These are phyloP conservation scores for Stachybotrys chartarum DNA, from an alignment of 2,329 filamentous ascomycete species.

Conservation along the genomic window DNA sequence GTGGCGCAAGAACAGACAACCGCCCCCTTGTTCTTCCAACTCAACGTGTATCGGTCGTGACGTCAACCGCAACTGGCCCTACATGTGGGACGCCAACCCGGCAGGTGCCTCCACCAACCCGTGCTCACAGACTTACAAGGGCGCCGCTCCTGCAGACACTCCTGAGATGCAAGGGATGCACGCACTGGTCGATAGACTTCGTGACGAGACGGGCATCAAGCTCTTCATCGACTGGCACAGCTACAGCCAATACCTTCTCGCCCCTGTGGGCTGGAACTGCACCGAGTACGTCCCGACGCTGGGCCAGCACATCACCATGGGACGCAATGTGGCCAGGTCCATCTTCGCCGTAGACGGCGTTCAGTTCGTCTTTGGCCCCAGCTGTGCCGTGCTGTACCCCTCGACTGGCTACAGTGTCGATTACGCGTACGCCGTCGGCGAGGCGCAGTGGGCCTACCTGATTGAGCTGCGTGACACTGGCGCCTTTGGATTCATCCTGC, in stretches of 20 bases:
- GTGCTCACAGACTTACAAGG: constrained; percentile 36
- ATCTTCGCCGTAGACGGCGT: constrained; percentile 10
- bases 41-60: constrained; percentile 35
- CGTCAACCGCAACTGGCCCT: constrained; percentile 45
- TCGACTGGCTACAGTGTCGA: constrained; percentile 13
- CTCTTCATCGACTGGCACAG: constrained; percentile 54
- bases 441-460: constrained; percentile 23
- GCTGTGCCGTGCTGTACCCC: constrained; percentile 10
- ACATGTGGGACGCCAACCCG: constrained; percentile 31
- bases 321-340: constrained; percentile 10
- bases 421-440: constrained; percentile 11
- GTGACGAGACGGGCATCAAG: constrained; percentile 34
- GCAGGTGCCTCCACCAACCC: constrained; percentile 35
- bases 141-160: constrained; percentile 28
- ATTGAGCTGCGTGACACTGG: constrained; percentile 20
- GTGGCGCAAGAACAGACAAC: constrained; percentile 42
- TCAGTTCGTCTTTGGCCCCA: constrained; percentile 10
- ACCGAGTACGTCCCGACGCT: constrained; percentile 24
- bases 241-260: constrained; percentile 41
- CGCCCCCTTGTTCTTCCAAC: constrained; percentile 10
- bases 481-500: constrained; percentile 24
- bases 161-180: constrained; percentile 37
- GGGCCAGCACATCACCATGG: constrained; percentile 26
- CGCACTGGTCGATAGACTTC: constrained; percentile 10
- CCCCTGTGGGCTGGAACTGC: constrained; percentile 36